Percentiles rank a stretch among this genome's conserved stretches.
Conservation (phyloP, 2,329 filamentous ascomycete genomes). For the Sclerotiophoma versabilis region DNA sequence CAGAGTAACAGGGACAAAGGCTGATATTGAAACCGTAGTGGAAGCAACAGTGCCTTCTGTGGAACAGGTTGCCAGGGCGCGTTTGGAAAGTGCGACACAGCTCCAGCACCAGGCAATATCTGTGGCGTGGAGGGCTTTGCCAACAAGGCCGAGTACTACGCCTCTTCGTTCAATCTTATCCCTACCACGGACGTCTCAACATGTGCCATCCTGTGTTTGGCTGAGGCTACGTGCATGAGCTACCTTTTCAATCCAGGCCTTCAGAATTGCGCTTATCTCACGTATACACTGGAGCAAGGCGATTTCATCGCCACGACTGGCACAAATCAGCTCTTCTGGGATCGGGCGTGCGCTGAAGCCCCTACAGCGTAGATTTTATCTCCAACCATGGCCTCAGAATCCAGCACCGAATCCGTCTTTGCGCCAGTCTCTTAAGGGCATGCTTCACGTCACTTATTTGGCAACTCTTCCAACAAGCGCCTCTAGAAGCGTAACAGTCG, state of each 20-base stretch:
- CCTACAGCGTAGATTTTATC: not conserved
- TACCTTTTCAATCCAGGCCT: slow-evolving; percentile 20
- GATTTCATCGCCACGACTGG: slow-evolving; percentile 12
- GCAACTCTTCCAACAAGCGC: not conserved
- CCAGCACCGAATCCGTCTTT: not conserved
- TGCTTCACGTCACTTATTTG: not conserved
- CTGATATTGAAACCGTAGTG: slow-evolving; percentile 2
- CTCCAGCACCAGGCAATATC: slow-evolving; percentile 8
- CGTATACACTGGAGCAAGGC: slow-evolving; percentile 6
- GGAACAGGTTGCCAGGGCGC: slow-evolving; percentile 31
- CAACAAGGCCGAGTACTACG: slow-evolving; percentile 22
- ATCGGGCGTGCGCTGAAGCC: slow-evolving; percentile 6
- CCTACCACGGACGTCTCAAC: slow-evolving; percentile 16
- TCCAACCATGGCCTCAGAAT: not conserved
- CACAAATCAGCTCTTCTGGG: slow-evolving; percentile 18
- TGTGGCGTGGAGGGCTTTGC: slow-evolving; percentile 24
- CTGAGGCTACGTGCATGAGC: slow-evolving; percentile 20
- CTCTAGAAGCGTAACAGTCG: not conserved
- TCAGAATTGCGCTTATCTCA: slow-evolving; percentile 15
- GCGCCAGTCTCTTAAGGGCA: not conserved
- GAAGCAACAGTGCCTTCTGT: slow-evolving; percentile 27
- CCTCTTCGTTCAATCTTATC: slow-evolving; percentile 25
- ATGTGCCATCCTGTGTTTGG: slow-evolving; percentile 20
- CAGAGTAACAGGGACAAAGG: not conserved
- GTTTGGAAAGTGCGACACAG: slow-evolving; percentile 17